Evolutionary conservation across 257 asterid species (phyloP).

Genomic region (Plantago ovata): DNA sequence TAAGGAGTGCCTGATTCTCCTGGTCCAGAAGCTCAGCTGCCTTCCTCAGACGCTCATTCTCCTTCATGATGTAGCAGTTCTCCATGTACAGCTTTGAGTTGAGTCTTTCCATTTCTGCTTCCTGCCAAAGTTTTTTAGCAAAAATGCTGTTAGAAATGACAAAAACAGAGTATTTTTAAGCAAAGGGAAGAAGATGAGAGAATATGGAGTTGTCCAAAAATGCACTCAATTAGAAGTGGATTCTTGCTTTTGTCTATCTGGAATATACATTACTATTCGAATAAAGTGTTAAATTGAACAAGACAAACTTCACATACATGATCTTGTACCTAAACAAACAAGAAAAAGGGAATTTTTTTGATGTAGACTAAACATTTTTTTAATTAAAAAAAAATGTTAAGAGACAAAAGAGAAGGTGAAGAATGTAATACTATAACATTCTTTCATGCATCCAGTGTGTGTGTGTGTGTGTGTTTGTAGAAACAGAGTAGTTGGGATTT

Average conservation of each 20-base stretch:
- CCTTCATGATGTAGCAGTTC: slow-evolving; percentile 69
- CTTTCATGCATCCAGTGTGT: background rate
- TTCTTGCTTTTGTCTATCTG: slow-evolving; percentile 42
- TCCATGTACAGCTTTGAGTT: slow-evolving; percentile 71
- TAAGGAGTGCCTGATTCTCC: slow-evolving; percentile 68
- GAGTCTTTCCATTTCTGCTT: slow-evolving; percentile 52
- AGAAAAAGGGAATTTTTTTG: background rate
- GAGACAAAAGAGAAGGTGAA: background rate
- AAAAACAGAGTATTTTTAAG: background rate
- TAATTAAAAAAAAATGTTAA: background rate
- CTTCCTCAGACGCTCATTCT: slow-evolving; percentile 76
- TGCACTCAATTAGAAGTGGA: slow-evolving; percentile 55
- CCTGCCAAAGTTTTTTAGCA: background rate
- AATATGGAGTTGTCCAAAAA: slow-evolving; percentile 28
- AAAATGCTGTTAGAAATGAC: background rate
- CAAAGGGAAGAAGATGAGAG: slow-evolving; percentile 8
- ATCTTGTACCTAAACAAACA: slow-evolving; percentile 10
- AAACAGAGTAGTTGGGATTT: background rate
- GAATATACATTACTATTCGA: slow-evolving; percentile 35
- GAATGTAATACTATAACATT: background rate
- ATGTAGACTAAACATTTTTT: background rate
- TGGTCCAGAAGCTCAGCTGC: slow-evolving; percentile 72
- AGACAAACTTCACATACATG: slow-evolving; percentile 29
- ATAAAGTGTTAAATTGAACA: slow-evolving; percentile 30
- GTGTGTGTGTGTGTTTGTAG: background rate